Percentiles rank a stretch among this genome's conserved stretches.
Conservation (phyloP, 768 basidiomycete species). For the Trametes elegans region DNA sequence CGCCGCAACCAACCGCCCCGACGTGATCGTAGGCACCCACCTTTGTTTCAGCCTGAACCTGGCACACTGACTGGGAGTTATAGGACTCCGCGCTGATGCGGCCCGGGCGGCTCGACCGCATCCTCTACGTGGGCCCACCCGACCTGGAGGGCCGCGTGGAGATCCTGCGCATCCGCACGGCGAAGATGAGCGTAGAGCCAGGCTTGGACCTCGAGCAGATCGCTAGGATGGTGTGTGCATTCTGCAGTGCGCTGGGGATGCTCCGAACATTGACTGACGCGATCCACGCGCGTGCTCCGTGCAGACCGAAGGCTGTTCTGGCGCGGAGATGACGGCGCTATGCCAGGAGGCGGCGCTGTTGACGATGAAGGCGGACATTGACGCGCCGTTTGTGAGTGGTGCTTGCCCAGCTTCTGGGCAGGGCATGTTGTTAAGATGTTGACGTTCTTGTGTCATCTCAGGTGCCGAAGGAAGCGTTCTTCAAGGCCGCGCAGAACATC, state of each 20-base stretch:
- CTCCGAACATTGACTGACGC: no score
- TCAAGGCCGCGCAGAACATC: conserved; percentile 66
- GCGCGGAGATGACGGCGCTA: conserved; percentile 87
- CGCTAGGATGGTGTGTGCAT: conserved; percentile 62
- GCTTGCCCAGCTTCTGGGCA: background rate
- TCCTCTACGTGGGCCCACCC: conserved; percentile 92
- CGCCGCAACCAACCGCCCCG: conserved; percentile 95
- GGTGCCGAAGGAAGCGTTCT: conserved; percentile 75
- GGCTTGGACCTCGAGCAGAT: conserved; percentile 65
- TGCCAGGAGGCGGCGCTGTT: conserved; percentile 95
- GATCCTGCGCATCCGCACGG: conserved; percentile 76
- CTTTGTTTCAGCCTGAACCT: background rate
- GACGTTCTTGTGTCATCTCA: conserved; percentile 29
- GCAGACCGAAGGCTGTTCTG: conserved; percentile 94
- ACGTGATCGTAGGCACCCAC: conserved; percentile 66
- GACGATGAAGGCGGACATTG: conserved; percentile 86
- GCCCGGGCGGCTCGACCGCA: conserved; percentile 91
- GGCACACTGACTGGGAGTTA: background rate
- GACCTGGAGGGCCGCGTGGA: conserved; percentile 77
- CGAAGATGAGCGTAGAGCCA: conserved; percentile 77
- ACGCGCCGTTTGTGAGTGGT: conserved; percentile 66
- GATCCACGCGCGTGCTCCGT: no score
- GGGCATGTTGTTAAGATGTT: background rate
- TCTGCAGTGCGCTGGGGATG: no score
- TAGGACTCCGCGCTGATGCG: conserved; percentile 95